Evolutionary conservation across 371 early-diverging fungal species (phyloP).

Genomic region (Apophysomyces sp.): DNA sequence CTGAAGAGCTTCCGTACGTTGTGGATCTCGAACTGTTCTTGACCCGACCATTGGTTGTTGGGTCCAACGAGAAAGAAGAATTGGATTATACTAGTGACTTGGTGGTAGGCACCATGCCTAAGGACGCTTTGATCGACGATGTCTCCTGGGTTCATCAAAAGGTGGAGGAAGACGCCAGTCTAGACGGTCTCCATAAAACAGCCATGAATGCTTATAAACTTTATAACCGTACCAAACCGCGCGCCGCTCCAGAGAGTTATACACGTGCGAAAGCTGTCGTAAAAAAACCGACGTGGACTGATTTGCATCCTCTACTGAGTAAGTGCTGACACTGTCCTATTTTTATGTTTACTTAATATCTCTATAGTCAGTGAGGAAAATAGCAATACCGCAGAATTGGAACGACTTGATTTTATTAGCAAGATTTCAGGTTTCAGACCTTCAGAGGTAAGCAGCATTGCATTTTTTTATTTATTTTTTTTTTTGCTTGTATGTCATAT

Average conservation of each 20-base stretch:
- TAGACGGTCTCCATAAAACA: constrained; percentile 65
- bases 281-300: constrained; percentile 52
- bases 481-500: too few species aligned
- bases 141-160: constrained; percentile 69
- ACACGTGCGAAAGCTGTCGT: constrained; percentile 82
- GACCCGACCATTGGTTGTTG: constrained; percentile 73
- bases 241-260: constrained; percentile 86
- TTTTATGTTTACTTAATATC: background rate
- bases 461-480: background rate
- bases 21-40: constrained; percentile 92
- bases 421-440: constrained; percentile 82
- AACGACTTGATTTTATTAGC: constrained; percentile 67
- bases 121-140: constrained; percentile 63
- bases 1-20: constrained; percentile 90
- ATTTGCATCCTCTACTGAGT: constrained; percentile 79
- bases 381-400: constrained; percentile 46
- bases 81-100: constrained; percentile 82
- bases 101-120: constrained; percentile 79
- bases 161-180: constrained; percentile 56
- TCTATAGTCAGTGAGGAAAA: constrained; percentile 13
- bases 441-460: constrained; percentile 46
- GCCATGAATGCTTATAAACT: constrained; percentile 85
- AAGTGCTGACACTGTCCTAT: constrained; percentile 9
- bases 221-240: constrained; percentile 78
- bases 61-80: constrained; percentile 40